Evolutionary conservation across 345 rosid genomes (phyloP), one percentile per base, ranked within the genome.

Genomic region (Schrenkiella parvula): DNA sequence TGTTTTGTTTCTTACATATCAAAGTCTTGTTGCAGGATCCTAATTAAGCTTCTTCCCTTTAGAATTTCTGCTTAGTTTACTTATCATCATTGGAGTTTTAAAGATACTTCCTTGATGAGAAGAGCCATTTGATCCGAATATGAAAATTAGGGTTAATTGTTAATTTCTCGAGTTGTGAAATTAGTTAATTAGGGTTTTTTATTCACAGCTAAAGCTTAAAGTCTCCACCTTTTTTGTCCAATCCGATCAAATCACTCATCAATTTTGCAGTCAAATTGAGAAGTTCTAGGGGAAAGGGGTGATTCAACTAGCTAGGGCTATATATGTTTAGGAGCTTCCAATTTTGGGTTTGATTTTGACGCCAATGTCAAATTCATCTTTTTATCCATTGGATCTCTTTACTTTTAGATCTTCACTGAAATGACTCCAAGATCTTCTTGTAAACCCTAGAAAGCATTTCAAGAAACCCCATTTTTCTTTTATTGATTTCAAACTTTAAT

Each of bases 311-410:
- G 41, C 35, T 25, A 52, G 34, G 71, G 82, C 80, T 68, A 64
- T n/a, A n/a, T n/a, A n/a, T 22, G 70, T 80, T 25, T 47, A 80
- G 85, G 82, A n/a, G 82, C 71, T 84, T 82, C 71, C 14, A 47
- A 10, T 67, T 55, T 66, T 66, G 72, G 72, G 57, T 44, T 42
- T 34, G 31, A 46, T 21, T 13, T 10, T 22, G 53, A 65, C 39
- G 25, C 62, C 50, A 67, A 68, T 53, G 63, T 61, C 60, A 60
- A 53, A 65, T 60, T 76, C 59, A n/a, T n/a, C n/a, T n/a, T n/a
- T n/a, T n/a, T n/a, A n/a, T n/a, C n/a, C n/a, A n/a, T n/a, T n/a
- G n/a, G n/a, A n/a, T n/a, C 15, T 15, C 6, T 15, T 28, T 50
- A 23, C 4, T 12, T 21, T 13, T 44, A 29, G 32, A 56, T 41